A percentile compares a stretch with the other conserved stretches of the same genome.
phyloP scores from a whole-genome alignment of 257 asterid species.

The Rauvolfia tetraphylla region DNA sequence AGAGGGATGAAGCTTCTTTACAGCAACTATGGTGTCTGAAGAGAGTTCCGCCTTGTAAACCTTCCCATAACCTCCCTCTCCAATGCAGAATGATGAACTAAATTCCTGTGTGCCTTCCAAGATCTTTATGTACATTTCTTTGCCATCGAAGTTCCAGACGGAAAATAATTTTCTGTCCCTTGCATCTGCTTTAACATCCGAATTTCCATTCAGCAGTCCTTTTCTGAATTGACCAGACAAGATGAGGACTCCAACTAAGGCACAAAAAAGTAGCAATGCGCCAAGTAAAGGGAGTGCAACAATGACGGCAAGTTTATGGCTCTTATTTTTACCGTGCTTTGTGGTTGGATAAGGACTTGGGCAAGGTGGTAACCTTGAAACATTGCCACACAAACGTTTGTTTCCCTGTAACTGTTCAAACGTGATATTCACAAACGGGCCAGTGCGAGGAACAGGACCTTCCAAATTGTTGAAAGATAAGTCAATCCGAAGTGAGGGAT shows the following conservation, averaged over 20 bases:
- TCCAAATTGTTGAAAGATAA: slow-evolving; percentile 9
- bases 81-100: slow-evolving; percentile 14
- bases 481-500: background rate
- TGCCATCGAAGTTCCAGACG: slow-evolving; percentile 23
- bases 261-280: too few species aligned
- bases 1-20: slow-evolving; percentile 10
- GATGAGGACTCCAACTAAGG: too few species aligned
- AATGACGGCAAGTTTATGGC: background rate
- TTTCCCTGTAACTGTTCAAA: background rate
- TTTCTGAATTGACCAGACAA: too few species aligned
- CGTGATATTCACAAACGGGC: background rate
- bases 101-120: slow-evolving; percentile 28
- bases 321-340: background rate
- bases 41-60: slow-evolving; percentile 29
- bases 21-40: background rate
- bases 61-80: slow-evolving; percentile 30
- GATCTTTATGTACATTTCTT: slow-evolving; percentile 21
- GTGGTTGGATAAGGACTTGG: background rate
- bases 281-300: too few species aligned
- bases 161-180: too few species aligned
- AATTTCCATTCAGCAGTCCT: background rate
- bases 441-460: slow-evolving; percentile 28
- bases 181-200: too few species aligned
- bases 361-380: background rate
- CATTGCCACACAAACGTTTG: background rate